phyloP scores from a whole-genome alignment of 257 asterid genomes.

The Cordia subcordata region DNA sequence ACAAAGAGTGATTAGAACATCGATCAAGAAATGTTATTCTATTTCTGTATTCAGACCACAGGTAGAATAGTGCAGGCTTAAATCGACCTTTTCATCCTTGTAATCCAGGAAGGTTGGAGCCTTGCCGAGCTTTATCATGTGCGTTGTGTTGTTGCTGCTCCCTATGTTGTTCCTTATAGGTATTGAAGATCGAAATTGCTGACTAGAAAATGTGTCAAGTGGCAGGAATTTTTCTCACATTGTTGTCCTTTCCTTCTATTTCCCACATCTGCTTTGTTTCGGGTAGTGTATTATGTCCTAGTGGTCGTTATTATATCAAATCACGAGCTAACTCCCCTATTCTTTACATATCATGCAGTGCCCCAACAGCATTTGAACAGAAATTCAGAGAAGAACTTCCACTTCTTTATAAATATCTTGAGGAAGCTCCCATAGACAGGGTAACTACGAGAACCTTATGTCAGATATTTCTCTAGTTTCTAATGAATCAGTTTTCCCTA shows the following conservation, averaged over 20 bases:
- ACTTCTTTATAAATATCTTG: conserved; percentile 69
- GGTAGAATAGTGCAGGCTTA: neutral
- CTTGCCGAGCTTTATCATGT: conserved; percentile 86
- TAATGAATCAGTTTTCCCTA: neutral
- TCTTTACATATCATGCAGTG: conserved; percentile 42
- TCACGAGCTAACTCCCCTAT: neutral
- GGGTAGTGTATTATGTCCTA: neutral
- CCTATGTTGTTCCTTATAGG: conserved; percentile 97
- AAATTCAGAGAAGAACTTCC: conserved; percentile 67
- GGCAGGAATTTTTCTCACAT: neutral
- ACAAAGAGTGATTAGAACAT: neutral
- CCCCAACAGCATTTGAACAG: conserved; percentile 89
- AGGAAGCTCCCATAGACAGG: conserved; percentile 72
- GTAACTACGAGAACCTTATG: conserved; percentile 31
- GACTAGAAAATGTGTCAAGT: no score
- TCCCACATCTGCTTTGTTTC: neutral
- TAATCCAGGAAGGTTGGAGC: conserved; percentile 95
- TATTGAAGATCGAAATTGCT: conserved; percentile 10
- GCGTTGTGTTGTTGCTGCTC: conserved; percentile 83
- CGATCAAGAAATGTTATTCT: neutral
- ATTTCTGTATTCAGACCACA: neutral
- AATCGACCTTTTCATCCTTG: conserved; percentile 7
- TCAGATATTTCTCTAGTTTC: conserved; percentile 6
- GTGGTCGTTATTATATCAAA: neutral
- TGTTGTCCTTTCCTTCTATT: neutral